A percentile compares a stretch with the other conserved stretches of the same genome.
Evolutionary conservation across 495 filamentous ascomycete genomes (phyloP).

Genomic region (Talaromyces borbonicus): DNA sequence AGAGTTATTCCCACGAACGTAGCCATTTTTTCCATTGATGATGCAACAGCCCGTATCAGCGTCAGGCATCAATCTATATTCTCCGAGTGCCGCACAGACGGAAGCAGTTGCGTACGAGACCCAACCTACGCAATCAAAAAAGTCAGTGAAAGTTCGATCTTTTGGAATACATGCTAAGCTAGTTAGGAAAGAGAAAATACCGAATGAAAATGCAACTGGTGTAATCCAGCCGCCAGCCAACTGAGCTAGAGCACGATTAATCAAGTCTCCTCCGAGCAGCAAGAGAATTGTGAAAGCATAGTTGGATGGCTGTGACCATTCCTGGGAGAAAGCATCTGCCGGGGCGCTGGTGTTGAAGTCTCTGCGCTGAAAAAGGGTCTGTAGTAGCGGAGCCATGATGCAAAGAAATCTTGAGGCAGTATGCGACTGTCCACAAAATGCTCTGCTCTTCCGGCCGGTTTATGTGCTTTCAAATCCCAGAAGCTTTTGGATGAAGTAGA

Average conservation of each 20-base stretch:
- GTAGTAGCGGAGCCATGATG: neutral
- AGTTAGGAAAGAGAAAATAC: constrained; percentile 9
- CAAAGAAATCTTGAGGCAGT: neutral
- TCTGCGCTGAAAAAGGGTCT: neutral
- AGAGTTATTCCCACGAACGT: constrained; percentile 28
- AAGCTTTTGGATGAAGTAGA: no score
- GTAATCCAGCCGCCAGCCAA: constrained; percentile 23
- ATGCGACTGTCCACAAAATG: neutral
- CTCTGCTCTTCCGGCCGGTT: neutral
- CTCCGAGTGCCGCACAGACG: constrained; percentile 32
- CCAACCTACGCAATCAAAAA: constrained; percentile 20
- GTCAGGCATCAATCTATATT: constrained; percentile 27
- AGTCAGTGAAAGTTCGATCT: neutral
- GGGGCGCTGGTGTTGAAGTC: constrained; percentile 1
- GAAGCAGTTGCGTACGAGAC: constrained; percentile 35
- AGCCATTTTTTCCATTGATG: constrained; percentile 35
- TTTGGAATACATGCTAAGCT: neutral
- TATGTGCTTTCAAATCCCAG: no score
- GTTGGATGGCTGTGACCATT: constrained; percentile 19
- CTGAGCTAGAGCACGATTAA: constrained; percentile 38
- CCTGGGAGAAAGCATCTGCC: neutral
- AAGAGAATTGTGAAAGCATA: constrained; percentile 37
- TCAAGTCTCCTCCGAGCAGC: constrained; percentile 41
- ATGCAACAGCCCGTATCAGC: constrained; percentile 19
- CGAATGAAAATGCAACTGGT: constrained; percentile 47